phyloP scores from a whole-genome alignment of 163 green algal genomes.

The Prototheca cutis region DNA sequence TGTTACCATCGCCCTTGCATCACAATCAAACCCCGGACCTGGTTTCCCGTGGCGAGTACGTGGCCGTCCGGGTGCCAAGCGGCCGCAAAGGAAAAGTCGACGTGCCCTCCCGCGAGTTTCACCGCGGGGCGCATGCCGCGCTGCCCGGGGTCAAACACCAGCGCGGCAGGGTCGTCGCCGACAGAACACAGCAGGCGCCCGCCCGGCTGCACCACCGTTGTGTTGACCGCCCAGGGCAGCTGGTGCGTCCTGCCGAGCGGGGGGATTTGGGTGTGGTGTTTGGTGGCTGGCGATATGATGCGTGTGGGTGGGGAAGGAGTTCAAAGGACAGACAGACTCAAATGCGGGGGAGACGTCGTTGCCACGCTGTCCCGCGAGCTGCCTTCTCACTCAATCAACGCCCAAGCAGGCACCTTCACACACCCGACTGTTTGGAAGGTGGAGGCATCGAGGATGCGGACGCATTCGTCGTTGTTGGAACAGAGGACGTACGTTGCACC shows the following conservation, averaged over 20 bases:
- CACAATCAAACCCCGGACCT: conserved; percentile 31
- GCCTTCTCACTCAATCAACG: too few species aligned
- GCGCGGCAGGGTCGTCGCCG: conserved; percentile 63
- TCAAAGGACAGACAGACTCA: too few species aligned
- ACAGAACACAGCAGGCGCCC: conserved; percentile 59
- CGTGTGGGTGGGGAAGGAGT: too few species aligned
- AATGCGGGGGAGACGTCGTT: too few species aligned
- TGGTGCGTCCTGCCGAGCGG: conserved; percentile 22
- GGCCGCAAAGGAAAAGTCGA: conserved; percentile 86
- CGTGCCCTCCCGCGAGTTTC: conserved; percentile 52
- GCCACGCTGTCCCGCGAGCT: too few species aligned
- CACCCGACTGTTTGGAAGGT: conserved; percentile 30
- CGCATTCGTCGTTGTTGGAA: conserved; percentile 74
- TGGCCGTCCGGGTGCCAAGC: conserved; percentile 79
- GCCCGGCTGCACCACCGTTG: conserved; percentile 31
- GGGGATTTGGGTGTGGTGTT: too few species aligned
- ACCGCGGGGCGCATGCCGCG: conserved; percentile 35
- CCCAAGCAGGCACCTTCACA: too few species aligned
- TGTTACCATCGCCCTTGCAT: not conserved
- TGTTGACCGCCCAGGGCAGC: conserved; percentile 82
- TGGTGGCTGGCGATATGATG: too few species aligned
- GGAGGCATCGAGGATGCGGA: conserved; percentile 52
- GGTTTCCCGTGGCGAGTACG: conserved; percentile 84
- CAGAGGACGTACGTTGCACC: conserved; percentile 38
- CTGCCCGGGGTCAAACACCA: conserved; percentile 55